Percentiles rank a stretch among this genome's conserved stretches.
phyloP scores from a whole-genome alignment of 2,329 filamentous ascomycete genomes.

The Blumeria hordei region DNA sequence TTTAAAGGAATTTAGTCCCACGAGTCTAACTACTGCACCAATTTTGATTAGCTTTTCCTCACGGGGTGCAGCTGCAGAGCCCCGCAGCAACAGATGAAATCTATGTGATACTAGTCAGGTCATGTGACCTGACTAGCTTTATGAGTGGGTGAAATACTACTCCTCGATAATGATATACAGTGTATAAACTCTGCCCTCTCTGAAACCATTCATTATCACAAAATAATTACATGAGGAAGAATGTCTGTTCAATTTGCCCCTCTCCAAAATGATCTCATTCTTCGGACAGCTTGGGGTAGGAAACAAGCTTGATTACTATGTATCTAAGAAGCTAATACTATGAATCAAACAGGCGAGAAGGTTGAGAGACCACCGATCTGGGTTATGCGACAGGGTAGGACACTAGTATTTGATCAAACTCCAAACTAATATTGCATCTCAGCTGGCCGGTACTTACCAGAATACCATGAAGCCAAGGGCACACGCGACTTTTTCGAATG shows the following conservation, averaged over 20 bases:
- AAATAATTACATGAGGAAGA: too few relatives aligned
- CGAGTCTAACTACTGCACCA: too few relatives aligned
- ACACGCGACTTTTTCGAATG: conserved; percentile 88
- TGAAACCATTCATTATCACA: too few relatives aligned
- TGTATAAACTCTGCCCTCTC: too few relatives aligned
- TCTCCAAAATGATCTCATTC: conserved; percentile 75
- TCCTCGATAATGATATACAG: too few relatives aligned
- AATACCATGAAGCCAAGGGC: conserved; percentile 92
- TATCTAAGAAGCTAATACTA: background rate
- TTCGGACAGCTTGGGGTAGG: conserved; percentile 69
- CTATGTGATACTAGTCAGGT: too few relatives aligned
- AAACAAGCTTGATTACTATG: background rate
- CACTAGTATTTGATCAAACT: background rate
- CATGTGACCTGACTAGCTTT: too few relatives aligned
- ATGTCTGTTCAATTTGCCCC: conserved; percentile 37
- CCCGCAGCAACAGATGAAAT: too few relatives aligned
- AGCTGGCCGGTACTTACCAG: conserved; percentile 92
- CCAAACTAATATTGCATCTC: background rate
- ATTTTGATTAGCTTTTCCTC: too few relatives aligned
- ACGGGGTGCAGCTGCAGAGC: too few relatives aligned
- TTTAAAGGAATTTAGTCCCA: too few relatives aligned
- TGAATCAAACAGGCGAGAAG: conserved; percentile 39
- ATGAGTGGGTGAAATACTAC: too few relatives aligned
- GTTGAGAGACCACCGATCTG: conserved; percentile 89
- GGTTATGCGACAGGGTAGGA: conserved; percentile 92